These are phyloP conservation scores for Cytospora chrysosperma DNA, from an alignment of 2,329 filamentous ascomycete species.

Conservation along the genomic window DNA sequence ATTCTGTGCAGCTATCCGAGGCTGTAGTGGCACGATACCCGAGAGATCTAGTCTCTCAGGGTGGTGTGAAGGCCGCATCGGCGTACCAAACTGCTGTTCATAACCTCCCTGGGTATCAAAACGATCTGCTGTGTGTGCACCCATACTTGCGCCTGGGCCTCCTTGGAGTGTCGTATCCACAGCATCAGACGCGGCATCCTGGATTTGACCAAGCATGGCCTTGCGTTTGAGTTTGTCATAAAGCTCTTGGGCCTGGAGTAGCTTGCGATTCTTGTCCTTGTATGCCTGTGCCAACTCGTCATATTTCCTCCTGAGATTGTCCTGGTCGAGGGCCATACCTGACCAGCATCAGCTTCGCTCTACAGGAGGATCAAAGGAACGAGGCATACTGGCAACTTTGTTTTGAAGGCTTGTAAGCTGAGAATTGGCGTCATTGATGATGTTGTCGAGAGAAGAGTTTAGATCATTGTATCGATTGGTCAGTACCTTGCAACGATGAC, in stretches of 20 bases:
- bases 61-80: conserved; percentile 3
- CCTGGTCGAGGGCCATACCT: conserved; percentile 61
- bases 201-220: conserved; percentile 54
- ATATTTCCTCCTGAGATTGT: conserved; percentile 66
- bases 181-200: conserved; percentile 53
- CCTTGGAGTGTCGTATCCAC: conserved; percentile 41
- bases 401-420: conserved; percentile 67
- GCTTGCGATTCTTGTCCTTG: conserved; percentile 68
- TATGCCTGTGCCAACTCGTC: conserved; percentile 66
- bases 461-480: conserved; percentile 69
- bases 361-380: background rate
- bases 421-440: conserved; percentile 71
- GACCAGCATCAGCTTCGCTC: conserved; percentile 15
- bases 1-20: conserved; percentile 8
- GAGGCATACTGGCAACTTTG: conserved; percentile 58
- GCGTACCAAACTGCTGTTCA: conserved; percentile 18
- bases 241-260: conserved; percentile 65
- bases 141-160: conserved; percentile 28
- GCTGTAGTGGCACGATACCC: background rate
- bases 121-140: conserved; percentile 2
- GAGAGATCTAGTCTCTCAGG: background rate
- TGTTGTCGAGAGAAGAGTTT: conserved; percentile 66
- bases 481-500: conserved; percentile 68
- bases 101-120: background rate
- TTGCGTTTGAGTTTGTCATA: conserved; percentile 61